Evolutionary conservation across 352 stramenopile genomes (phyloP).

Genomic region (Phytopythium ostracodes): DNA sequence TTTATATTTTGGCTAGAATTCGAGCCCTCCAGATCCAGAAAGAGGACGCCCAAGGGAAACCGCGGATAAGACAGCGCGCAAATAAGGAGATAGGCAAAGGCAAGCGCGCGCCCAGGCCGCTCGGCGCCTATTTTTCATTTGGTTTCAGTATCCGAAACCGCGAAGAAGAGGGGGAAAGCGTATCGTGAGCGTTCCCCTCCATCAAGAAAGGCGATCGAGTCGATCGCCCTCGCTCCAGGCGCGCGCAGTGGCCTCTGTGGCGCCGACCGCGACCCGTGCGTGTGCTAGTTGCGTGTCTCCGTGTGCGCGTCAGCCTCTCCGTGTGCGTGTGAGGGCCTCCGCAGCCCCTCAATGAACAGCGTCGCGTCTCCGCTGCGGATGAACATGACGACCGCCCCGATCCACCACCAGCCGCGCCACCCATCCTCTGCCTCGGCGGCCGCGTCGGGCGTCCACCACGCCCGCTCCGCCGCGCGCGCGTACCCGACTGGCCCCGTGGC

Average conservation of each 20-base stretch:
- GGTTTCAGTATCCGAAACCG: background rate
- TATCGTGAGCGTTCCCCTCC: background rate
- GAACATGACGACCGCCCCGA: conserved; percentile 17
- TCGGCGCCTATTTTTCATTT: background rate
- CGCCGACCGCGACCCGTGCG: too few relatives aligned
- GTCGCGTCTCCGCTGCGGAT: conserved; percentile 28
- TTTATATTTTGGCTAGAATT: background rate
- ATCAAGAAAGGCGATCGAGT: background rate
- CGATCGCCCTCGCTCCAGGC: background rate
- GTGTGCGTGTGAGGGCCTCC: background rate
- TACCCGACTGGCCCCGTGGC: conserved; percentile 1
- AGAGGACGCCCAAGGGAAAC: background rate
- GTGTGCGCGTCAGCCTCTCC: too few relatives aligned
- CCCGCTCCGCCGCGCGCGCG: conserved; percentile 1
- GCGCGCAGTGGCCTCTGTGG: too few relatives aligned
- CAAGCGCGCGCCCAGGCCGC: background rate
- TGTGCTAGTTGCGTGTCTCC: too few relatives aligned
- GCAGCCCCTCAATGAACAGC: conserved; percentile 20
- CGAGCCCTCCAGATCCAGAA: background rate
- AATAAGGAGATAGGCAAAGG: background rate
- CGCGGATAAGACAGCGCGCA: background rate
- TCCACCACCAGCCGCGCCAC: conserved; percentile 5
- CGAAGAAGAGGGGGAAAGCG: background rate
- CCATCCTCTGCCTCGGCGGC: background rate
- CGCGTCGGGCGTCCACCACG: background rate